Conservation (phyloP, 805 yeast species). For the Metschnikowia peoriensis region DNA sequence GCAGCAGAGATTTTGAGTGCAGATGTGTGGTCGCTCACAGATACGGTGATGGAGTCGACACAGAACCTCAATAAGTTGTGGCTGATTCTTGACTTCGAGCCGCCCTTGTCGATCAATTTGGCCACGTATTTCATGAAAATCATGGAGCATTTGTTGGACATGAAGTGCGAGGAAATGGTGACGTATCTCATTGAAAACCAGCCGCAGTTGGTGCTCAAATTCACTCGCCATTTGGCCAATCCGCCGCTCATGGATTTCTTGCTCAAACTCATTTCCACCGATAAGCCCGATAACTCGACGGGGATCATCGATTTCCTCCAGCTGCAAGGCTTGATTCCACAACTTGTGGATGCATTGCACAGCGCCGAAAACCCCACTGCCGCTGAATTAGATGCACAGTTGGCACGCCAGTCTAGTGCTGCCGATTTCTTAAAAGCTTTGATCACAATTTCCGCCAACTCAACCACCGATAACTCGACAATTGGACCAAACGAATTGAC, state of each 20-base stretch:
- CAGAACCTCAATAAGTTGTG: slow-evolving; percentile 69
- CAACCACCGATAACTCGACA: slow-evolving; percentile 45
- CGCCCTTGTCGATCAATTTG: slow-evolving; percentile 62
- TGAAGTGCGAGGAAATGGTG: slow-evolving; percentile 49
- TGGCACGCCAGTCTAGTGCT: slow-evolving; percentile 40
- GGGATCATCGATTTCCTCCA: slow-evolving; percentile 47
- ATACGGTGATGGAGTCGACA: slow-evolving; percentile 77
- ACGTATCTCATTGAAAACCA: slow-evolving; percentile 44
- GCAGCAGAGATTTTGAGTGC: slow-evolving; percentile 89
- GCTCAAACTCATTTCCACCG: slow-evolving; percentile 43
- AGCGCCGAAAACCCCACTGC: slow-evolving; percentile 18
- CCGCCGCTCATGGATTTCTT: slow-evolving; percentile 49
- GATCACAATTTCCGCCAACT: slow-evolving; percentile 46
- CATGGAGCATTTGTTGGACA: slow-evolving; percentile 42
- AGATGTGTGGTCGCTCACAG: slow-evolving; percentile 92
- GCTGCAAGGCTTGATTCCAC: slow-evolving; percentile 35
- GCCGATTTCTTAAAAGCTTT: slow-evolving; percentile 46
- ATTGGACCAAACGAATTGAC: slow-evolving; percentile 49
- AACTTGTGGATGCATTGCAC: slow-evolving; percentile 36
- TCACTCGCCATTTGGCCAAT: slow-evolving; percentile 42
- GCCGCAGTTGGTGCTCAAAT: slow-evolving; percentile 39
- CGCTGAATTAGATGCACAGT: slow-evolving; percentile 16
- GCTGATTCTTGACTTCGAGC: slow-evolving; percentile 70
- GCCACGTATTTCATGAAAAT: slow-evolving; percentile 68
- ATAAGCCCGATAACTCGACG: slow-evolving; percentile 46